phyloP scores from a whole-genome alignment of 768 basidiomycete species.

The Rhizopogon vesiculosus region DNA sequence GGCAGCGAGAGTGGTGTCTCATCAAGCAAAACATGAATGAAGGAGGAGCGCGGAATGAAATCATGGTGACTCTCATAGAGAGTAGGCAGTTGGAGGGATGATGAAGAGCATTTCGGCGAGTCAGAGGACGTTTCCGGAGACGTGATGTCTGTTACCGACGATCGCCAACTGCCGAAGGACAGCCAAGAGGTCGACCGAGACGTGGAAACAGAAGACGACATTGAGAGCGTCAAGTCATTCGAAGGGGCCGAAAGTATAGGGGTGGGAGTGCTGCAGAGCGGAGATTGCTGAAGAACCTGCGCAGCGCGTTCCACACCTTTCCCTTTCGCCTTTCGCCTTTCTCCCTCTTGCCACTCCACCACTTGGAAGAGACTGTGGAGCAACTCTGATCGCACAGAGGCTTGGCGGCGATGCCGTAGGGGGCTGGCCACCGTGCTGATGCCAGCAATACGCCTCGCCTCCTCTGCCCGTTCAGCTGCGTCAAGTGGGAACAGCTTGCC shows the following conservation, averaged over 20 bases:
- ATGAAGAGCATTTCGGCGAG: constrained; percentile 22
- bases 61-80: constrained; percentile 26
- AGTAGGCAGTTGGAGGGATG: constrained; percentile 23
- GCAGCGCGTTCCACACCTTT: constrained; percentile 34
- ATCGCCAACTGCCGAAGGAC: constrained; percentile 38
- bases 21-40: constrained; percentile 29
- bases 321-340: constrained; percentile 34
- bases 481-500: constrained; percentile 52
- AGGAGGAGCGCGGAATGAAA: constrained; percentile 30
- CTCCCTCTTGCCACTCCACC: constrained; percentile 37
- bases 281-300: constrained; percentile 7
- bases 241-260: constrained; percentile 17
- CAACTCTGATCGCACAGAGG: constrained; percentile 29
- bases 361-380: constrained; percentile 40
- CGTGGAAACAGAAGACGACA: constrained; percentile 24
- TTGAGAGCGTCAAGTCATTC: constrained; percentile 14
- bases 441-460: constrained; percentile 25
- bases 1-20: constrained; percentile 31
- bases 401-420: constrained; percentile 12
- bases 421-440: constrained; percentile 13
- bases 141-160: constrained; percentile 30
- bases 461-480: constrained; percentile 25
- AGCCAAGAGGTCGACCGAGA: constrained; percentile 39
- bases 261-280: constrained; percentile 6
- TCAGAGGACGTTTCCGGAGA: constrained; percentile 23